A percentile compares a stretch with the other conserved stretches of the same genome.
phyloP scores from a whole-genome alignment of 78 protist species.

The Cavenderia fasciculata region DNA sequence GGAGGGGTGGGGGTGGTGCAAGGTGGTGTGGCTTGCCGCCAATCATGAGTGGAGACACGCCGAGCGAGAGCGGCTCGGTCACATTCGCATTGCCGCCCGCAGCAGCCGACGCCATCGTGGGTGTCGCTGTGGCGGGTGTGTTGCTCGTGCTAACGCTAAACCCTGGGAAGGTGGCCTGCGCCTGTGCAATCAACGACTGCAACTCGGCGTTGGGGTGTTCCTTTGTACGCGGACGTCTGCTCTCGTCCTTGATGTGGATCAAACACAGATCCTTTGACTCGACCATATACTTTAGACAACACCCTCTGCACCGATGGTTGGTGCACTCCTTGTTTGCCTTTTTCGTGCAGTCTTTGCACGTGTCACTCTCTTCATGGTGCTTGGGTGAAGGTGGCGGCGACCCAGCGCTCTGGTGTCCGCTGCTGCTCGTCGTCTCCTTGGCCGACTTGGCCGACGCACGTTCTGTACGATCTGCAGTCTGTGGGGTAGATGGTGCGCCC shows the following conservation, averaged over 20 bases:
- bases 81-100: too few relatives aligned
- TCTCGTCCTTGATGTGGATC: constrained; percentile 59
- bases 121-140: constrained; percentile 38
- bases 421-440: background rate
- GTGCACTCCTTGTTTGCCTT: constrained; percentile 54
- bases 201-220: constrained; percentile 40
- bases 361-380: background rate
- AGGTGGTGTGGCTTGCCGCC: too few relatives aligned
- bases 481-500: background rate
- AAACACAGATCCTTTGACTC: constrained; percentile 20
- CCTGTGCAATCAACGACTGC: constrained; percentile 13
- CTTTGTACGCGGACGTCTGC: constrained; percentile 43
- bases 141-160: background rate
- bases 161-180: background rate
- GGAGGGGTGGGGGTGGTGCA: too few relatives aligned
- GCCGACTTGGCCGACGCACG: background rate
- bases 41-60: constrained; percentile 6
- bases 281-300: constrained; percentile 54
- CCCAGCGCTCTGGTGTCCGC: background rate
- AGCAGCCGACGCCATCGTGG: too few relatives aligned
- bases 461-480: too few relatives aligned
- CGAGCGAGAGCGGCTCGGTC: background rate
- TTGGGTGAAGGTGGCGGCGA: too few relatives aligned
- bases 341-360: constrained; percentile 36
- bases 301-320: constrained; percentile 43